Evolutionary conservation across 441 rosid genomes (phyloP).

Genomic region (Corymbia calophylla): DNA sequence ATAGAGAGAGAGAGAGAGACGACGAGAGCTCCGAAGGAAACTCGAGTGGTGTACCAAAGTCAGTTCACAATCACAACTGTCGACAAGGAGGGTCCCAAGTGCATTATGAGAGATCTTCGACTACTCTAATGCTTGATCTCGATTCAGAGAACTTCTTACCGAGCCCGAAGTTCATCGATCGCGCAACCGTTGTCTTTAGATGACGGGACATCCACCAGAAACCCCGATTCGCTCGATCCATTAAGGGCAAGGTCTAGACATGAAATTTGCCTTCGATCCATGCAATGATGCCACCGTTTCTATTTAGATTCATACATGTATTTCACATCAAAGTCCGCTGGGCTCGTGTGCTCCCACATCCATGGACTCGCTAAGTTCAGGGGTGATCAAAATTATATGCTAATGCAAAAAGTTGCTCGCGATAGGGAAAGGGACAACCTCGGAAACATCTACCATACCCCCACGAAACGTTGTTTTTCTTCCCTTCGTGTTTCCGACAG

Average conservation of each 20-base stretch:
- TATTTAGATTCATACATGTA: not conserved
- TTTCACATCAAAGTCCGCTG: not conserved
- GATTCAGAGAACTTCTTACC: not conserved
- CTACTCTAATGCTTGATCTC: not conserved
- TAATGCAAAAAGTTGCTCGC: not conserved
- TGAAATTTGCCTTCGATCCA: not conserved
- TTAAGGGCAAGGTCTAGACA: not conserved
- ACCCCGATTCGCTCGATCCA: not conserved
- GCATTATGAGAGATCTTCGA: not conserved
- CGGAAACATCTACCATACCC: not conserved
- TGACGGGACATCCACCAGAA: not conserved
- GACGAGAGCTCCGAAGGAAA: not conserved
- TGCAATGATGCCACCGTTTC: not conserved
- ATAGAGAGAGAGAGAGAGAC: not conserved
- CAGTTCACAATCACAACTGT: not conserved
- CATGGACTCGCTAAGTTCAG: not conserved
- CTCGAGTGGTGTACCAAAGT: not conserved
- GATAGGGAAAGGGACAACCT: not conserved
- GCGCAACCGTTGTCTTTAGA: not conserved
- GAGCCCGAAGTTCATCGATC: not conserved
- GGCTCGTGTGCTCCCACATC: not conserved
- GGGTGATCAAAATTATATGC: not conserved
- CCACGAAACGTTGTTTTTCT: not conserved
- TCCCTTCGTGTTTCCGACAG: not conserved
- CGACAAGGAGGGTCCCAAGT: fast-evolving